phyloP scores from a whole-genome alignment of 805 yeast species.

The Lachancea quebecensis region DNA sequence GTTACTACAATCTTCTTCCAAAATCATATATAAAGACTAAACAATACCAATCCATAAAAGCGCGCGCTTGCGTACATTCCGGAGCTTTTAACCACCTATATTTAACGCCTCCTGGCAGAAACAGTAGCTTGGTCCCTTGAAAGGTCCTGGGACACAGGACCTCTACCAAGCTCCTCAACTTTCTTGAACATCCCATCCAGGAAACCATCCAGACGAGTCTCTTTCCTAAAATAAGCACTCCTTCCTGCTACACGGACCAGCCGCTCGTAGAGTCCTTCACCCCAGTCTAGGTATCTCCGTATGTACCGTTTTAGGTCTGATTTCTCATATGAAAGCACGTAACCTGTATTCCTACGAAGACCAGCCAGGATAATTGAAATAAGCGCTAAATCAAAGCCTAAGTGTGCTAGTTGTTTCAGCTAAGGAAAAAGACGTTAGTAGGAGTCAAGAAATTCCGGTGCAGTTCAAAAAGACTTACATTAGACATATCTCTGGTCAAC shows the following conservation, averaged over 20 bases:
- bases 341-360: constrained; percentile 75
- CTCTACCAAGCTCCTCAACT: constrained; percentile 21
- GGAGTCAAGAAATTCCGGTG: background rate
- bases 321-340: constrained; percentile 35
- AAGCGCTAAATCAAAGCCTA: constrained; percentile 68
- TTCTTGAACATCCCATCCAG: constrained; percentile 18
- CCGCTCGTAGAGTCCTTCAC: constrained; percentile 51
- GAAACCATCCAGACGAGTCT: constrained; percentile 20
- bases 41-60: background rate
- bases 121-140: background rate
- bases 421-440: background rate
- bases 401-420: constrained; percentile 40
- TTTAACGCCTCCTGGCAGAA: background rate
- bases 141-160: background rate
- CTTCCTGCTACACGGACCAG: constrained; percentile 39
- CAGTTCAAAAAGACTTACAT: background rate
- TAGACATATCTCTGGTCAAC: background rate
- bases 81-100: background rate
- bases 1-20: too few relatives aligned
- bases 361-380: constrained; percentile 82
- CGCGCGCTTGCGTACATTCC: background rate
- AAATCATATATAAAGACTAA: background rate
- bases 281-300: constrained; percentile 48
- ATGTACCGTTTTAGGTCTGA: constrained; percentile 41
- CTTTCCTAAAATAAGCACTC: constrained; percentile 42